phyloP scores from a whole-genome alignment of 495 filamentous ascomycete species.

The Penicillium canariense region DNA sequence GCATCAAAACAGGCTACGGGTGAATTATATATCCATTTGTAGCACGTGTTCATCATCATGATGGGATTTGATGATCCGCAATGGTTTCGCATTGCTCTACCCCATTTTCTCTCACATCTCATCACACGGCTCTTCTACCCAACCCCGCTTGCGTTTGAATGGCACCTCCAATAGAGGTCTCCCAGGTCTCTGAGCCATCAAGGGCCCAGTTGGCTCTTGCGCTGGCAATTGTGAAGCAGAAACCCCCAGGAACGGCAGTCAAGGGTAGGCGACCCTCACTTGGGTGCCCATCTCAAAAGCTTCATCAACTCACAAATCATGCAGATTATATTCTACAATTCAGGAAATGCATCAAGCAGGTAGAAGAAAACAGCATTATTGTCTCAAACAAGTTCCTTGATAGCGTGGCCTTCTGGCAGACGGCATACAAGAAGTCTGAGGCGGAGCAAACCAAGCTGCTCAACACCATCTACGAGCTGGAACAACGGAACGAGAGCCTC shows the following conservation, averaged over 20 bases:
- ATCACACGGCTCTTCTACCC: no score
- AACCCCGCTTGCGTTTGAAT: neutral
- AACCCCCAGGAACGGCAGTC: slow-evolving; percentile 34
- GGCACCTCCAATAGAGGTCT: neutral
- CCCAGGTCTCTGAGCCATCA: slow-evolving; percentile 16
- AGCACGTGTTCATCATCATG: no score
- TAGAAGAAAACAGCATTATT: neutral
- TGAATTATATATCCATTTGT: no score
- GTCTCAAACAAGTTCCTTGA: slow-evolving; percentile 41
- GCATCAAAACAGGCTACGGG: no score
- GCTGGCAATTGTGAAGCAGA: slow-evolving; percentile 45
- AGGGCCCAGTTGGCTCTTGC: slow-evolving; percentile 45
- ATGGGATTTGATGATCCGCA: no score
- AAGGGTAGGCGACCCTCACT: slow-evolving; percentile 29
- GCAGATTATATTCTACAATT: slow-evolving; percentile 45
- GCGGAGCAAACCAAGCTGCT: slow-evolving; percentile 43
- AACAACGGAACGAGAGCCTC: slow-evolving; percentile 35
- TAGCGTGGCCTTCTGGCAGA: slow-evolving; percentile 50
- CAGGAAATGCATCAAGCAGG: slow-evolving; percentile 33
- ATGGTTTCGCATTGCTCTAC: neutral
- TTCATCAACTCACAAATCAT: neutral
- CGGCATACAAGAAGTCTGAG: slow-evolving; percentile 46
- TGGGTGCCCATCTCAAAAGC: neutral
- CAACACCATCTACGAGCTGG: slow-evolving; percentile 41
- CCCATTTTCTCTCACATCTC: neutral